A percentile compares a stretch with the other conserved stretches of the same genome.
Conservation (phyloP, 495 filamentous ascomycete genomes). For the Daldinia loculata region DNA sequence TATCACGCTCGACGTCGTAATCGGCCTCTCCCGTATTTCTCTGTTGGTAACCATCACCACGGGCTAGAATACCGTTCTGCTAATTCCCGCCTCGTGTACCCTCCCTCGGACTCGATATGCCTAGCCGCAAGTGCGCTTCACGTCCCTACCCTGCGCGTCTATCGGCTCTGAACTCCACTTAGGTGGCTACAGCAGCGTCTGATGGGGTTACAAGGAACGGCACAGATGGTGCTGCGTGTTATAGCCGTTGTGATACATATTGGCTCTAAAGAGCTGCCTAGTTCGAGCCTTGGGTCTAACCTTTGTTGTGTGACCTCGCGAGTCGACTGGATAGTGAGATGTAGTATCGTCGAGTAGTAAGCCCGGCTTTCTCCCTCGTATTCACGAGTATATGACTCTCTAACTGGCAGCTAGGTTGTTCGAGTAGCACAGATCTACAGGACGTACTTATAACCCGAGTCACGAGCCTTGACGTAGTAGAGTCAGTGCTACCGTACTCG, state of each 20-base stretch:
- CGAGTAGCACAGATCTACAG: background rate
- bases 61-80: background rate
- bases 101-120: background rate
- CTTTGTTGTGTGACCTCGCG: background rate
- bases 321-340: background rate
- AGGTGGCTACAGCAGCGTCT: background rate
- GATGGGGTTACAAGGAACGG: slow-evolving; percentile 18
- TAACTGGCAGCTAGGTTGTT: background rate
- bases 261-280: background rate
- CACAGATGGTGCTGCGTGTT: slow-evolving; percentile 8
- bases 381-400: background rate
- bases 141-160: background rate
- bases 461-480: background rate
- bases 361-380: background rate
- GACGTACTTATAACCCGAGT: background rate
- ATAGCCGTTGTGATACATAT: background rate
- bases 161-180: background rate
- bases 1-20: background rate
- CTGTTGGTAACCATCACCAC: background rate
- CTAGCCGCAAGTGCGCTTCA: background rate
- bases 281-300: background rate
- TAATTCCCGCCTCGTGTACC: background rate
- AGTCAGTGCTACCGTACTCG: no score
- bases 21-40: no score
- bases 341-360: background rate